Evolutionary conservation across 2,329 filamentous ascomycete species (phyloP), one percentile per base, ranked within the genome.

Genomic region (Elsinoe batatas): DNA sequence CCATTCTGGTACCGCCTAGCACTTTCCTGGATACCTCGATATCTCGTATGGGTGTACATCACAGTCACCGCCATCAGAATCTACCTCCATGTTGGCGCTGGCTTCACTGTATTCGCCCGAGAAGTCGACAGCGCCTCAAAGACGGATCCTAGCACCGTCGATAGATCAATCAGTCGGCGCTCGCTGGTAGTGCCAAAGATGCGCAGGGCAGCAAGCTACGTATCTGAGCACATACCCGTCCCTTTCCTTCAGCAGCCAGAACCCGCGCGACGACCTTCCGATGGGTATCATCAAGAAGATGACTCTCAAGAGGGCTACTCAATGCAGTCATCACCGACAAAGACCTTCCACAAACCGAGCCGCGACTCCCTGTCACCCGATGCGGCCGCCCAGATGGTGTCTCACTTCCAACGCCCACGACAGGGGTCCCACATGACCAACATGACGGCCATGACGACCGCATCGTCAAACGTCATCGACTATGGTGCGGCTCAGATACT

Each of bases 21-120:
- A 0, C 72, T 91, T 2, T 79, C 79, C 57, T 91, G 87, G 87
- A 76, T 87, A 6, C 87, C 87, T 35, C 78, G 87, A 50, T 89
- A 89, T 60, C 61, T 87, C 35, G 82, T 89, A 53, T 80, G 86
- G 60, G 64, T 77, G 7, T 71, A 78, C 22, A 85, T 91, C 59
- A 69, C 88, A 33, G 67, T 74, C 26, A 79, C 87, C 1, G 88
- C 88, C 49, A 71, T 79, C 20, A 79, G 79, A 5, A 83, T 90
- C n/a, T 90, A 90, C 65, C 64, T 80, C 10, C 85, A 88, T 60
- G 81, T 90, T 6, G 72, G 73, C 0, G 62, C 66, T 47, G 70
- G 71, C 43, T 74, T 78, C 59, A 69, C 68, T 12, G 60, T 73
- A 2, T 69, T 69, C 58, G 66, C 64, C 2, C 59, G 63, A 26